These are phyloP conservation scores for Podospora didyma DNA, from an alignment of 495 filamentous ascomycete species.

Conservation along the genomic window DNA sequence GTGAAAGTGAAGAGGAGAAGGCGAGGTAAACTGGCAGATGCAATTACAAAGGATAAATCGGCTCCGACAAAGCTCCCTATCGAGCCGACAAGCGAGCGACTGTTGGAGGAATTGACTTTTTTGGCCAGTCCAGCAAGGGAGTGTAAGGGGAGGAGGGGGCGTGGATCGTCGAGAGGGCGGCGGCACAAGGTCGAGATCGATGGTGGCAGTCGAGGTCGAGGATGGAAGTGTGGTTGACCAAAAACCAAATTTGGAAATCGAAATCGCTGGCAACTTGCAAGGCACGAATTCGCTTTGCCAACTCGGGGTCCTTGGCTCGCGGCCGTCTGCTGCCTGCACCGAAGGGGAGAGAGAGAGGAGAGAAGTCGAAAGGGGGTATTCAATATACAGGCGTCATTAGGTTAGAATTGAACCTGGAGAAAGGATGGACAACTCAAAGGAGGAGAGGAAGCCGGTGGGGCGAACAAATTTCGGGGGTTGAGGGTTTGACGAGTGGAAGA, in stretches of 20 bases:
- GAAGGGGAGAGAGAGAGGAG: conserved; percentile 11
- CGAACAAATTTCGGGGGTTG: conserved; percentile 17
- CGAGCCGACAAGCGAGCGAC: conserved; percentile 12
- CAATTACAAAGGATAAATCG: conserved; percentile 20
- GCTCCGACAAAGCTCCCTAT: conserved; percentile 3
- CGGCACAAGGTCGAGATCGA: conserved; percentile 9
- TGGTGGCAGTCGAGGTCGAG: not conserved
- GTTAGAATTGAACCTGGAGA: conserved; percentile 27
- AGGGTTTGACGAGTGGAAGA: conserved; percentile 15
- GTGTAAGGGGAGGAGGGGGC: conserved; percentile 6
- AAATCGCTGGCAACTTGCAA: not conserved
- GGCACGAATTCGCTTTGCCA: no score
- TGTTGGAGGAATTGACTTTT: conserved; percentile 6
- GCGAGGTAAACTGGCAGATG: conserved; percentile 7
- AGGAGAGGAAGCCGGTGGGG: conserved; percentile 16
- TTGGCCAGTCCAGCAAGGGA: conserved; percentile 8
- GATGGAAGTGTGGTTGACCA: not conserved
- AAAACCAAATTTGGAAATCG: not conserved
- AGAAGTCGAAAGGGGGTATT: conserved; percentile 13
- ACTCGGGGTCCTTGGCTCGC: not conserved
- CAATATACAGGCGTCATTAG: conserved; percentile 33
- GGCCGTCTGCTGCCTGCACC: conserved; percentile 2
- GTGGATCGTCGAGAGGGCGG: conserved; percentile 7
- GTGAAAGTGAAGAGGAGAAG: conserved; percentile 2
- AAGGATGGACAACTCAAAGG: conserved; percentile 16